A percentile compares a stretch with the other conserved stretches of the same genome.
Evolutionary conservation across 1,284 basidiomycete genomes (phyloP).

Genomic region (Mrakiaceae sp.): DNA sequence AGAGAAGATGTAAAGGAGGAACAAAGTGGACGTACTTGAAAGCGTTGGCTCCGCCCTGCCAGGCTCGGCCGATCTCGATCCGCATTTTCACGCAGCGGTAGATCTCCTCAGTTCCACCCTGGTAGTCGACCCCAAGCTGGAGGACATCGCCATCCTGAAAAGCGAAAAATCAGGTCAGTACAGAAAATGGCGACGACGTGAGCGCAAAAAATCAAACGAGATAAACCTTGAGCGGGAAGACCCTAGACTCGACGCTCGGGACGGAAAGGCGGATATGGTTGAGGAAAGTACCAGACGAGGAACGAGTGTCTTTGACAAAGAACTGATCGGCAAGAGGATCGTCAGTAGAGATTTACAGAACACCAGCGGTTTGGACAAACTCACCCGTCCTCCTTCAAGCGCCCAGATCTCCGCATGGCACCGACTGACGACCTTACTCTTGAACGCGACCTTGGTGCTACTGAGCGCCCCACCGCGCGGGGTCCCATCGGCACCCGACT

Average conservation of each 20-base stretch:
- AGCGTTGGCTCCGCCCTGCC: constrained; percentile 76
- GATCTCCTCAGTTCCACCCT: constrained; percentile 93
- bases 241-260: constrained; percentile 67
- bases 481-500: constrained; percentile 29
- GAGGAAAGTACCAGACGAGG: constrained; percentile 84
- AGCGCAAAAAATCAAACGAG: neutral
- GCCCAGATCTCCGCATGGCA: constrained; percentile 93
- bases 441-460: constrained; percentile 82
- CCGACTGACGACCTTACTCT: constrained; percentile 88
- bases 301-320: constrained; percentile 83
- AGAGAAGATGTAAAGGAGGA: neutral
- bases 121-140: constrained; percentile 95
- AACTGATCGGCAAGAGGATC: constrained; percentile 41
- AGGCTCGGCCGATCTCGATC: constrained; percentile 73
- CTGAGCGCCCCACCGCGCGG: constrained; percentile 45
- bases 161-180: neutral
- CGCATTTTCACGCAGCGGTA: constrained; percentile 97
- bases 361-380: constrained; percentile 16
- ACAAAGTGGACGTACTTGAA: constrained; percentile 67
- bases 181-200: neutral
- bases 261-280: constrained; percentile 84
- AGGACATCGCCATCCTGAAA: constrained; percentile 77
- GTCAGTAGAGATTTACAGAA: neutral
- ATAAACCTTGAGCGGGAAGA: constrained; percentile 57
- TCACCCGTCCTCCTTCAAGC: constrained; percentile 42